Conservation (phyloP, 768 basidiomycete genomes). For the Suillus discolor region DNA sequence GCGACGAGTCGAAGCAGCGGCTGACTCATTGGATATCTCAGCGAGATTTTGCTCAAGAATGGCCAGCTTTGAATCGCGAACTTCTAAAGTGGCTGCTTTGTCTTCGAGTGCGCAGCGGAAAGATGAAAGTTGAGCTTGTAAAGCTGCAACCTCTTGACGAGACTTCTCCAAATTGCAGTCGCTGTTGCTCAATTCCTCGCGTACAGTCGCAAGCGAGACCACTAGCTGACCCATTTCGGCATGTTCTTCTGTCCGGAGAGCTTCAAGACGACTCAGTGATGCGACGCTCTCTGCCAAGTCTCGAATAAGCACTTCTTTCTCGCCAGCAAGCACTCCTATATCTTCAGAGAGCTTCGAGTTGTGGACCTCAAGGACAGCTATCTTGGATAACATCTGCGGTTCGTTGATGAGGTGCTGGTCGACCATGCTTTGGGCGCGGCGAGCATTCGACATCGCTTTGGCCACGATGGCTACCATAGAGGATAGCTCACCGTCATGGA, state of each 20-base stretch:
- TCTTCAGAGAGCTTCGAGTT: conserved; percentile 20
- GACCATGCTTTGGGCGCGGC: conserved; percentile 18
- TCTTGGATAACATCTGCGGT: conserved; percentile 9
- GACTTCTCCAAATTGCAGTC: conserved; percentile 16
- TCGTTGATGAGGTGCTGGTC: conserved; percentile 5
- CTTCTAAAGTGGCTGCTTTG: conserved; percentile 5
- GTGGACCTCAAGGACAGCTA: conserved; percentile 18
- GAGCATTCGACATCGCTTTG: conserved; percentile 37
- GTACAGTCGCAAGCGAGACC: conserved; percentile 26
- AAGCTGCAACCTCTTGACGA: conserved; percentile 6
- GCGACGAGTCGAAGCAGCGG: neutral
- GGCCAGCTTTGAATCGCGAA: conserved; percentile 14
- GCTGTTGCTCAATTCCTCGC: conserved; percentile 19
- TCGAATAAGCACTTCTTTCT: conserved; percentile 2
- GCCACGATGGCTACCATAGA: conserved; percentile 42
- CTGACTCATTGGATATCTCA: conserved; percentile 8
- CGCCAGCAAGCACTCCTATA: conserved; percentile 16
- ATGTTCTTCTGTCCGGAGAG: conserved; percentile 11
- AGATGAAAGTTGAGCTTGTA: conserved; percentile 22
- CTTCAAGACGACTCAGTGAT: conserved; percentile 16
- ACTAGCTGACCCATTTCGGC: conserved; percentile 20
- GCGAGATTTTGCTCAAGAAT: conserved; percentile 16
- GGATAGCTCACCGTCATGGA: conserved; percentile 38
- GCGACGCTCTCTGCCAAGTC: neutral
- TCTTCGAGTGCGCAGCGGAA: conserved; percentile 21